These are phyloP conservation scores for Vitis cinerea DNA, from an alignment of 164 flowering plant species.

Conservation along the genomic window DNA sequence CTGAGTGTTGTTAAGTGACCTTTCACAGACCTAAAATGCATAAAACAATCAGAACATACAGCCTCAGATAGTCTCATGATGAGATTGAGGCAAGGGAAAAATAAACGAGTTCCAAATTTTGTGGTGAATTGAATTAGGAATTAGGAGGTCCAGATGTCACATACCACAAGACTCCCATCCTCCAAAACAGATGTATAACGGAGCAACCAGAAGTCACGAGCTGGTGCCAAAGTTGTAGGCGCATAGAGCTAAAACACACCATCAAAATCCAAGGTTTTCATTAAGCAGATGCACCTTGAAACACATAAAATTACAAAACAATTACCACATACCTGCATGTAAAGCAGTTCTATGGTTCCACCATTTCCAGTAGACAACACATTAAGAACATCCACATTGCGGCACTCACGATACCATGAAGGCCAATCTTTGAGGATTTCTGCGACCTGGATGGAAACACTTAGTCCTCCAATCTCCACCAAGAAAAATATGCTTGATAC, in stretches of 20 bases:
- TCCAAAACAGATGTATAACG: conserved; percentile 69
- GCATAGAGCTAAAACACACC: conserved; percentile 55
- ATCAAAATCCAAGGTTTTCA: not conserved
- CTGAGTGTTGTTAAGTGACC: conserved; percentile 69
- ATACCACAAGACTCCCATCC: conserved; percentile 82
- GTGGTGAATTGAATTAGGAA: not conserved
- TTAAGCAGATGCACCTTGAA: not conserved
- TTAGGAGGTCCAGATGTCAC: not conserved
- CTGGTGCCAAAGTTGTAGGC: conserved; percentile 74
- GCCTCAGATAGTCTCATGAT: not conserved
- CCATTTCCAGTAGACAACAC: conserved; percentile 66
- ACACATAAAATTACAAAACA: not conserved
- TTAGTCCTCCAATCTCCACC: not conserved
- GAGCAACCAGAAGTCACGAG: conserved; percentile 79
- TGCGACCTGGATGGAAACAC: conserved; percentile 39
- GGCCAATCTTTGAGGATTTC: conserved; percentile 84
- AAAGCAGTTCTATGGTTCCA: conserved; percentile 70
- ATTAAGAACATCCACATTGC: conserved; percentile 60
- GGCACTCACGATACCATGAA: conserved; percentile 78
- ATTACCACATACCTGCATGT: conserved; percentile 61
- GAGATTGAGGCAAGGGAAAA: not conserved
- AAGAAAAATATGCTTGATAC: not conserved
- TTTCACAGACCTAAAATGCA: conserved; percentile 49
- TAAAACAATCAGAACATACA: not conserved
- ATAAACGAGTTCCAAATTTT: not conserved